A percentile compares a stretch with the other conserved stretches of the same genome.
Evolutionary conservation across 192 early-diverging fungal species (phyloP).

Genomic region (Backusella sp.): DNA sequence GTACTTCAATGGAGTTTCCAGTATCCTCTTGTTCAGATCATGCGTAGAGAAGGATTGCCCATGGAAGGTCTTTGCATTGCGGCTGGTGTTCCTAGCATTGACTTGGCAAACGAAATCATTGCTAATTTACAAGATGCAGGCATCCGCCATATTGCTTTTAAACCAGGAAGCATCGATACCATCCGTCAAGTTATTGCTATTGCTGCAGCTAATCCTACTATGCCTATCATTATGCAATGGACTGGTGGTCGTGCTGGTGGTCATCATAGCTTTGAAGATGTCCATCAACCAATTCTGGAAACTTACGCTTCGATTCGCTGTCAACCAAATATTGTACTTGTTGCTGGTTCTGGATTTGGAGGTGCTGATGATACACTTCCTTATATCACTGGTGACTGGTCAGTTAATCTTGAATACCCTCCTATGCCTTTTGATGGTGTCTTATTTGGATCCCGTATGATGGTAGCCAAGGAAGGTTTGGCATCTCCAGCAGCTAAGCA

Average conservation of each 20-base stretch:
- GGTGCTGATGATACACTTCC: conserved; percentile 82
- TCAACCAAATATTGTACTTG: conserved; percentile 75
- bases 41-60: conserved; percentile 81
- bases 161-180: conserved; percentile 73
- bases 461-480: conserved; percentile 88
- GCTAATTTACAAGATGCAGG: conserved; percentile 67
- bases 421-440: conserved; percentile 97
- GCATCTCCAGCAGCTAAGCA: conserved; percentile 81
- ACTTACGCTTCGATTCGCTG: conserved; percentile 84
- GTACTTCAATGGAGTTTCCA: conserved; percentile 91
- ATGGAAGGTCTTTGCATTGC: conserved; percentile 91
- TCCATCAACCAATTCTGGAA: conserved; percentile 87
- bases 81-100: conserved; percentile 87
- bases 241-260: conserved; percentile 96
- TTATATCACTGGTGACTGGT: conserved; percentile 95
- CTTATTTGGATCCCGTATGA: conserved; percentile 89
- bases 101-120: conserved; percentile 81
- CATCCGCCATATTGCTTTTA: conserved; percentile 84
- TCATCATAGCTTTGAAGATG: conserved; percentile 96
- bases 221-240: conserved; percentile 93
- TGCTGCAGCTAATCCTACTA: conserved; percentile 75
- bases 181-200: conserved; percentile 77
- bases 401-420: conserved; percentile 67
- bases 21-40: conserved; percentile 74
- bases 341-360: conserved; percentile 93